Evolutionary conservation across 2,329 filamentous ascomycete species (phyloP), one percentile per base, ranked within the genome.

Genomic region (Setomelanomma holmii): DNA sequence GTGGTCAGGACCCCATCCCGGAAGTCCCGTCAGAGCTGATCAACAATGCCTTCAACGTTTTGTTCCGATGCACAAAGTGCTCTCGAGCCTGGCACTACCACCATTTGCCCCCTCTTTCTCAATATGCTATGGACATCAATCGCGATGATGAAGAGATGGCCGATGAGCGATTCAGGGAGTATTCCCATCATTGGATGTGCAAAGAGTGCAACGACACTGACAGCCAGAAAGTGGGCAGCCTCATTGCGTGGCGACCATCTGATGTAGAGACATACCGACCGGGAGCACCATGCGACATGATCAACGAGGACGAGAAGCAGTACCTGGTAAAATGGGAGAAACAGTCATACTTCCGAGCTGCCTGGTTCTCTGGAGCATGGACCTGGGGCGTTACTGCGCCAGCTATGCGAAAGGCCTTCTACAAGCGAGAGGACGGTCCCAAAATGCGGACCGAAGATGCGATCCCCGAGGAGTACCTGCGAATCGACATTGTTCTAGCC

Each of bases 311-410:
- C 48, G 81, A 89, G n/a, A 93, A 93, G 60, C 91, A 97, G 62
- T 99, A 98, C 67, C 83, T 99, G 2, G 78, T 99, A 63, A 96
- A 95, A 70, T 98, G 93, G 91, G 86, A 89, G 39, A 80, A 81
- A 0, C 82, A 85, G 49, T 96, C 93, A 0, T 96, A 97, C 67
- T 89, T 87, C 57, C 88, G 90, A 59, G 91, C 90, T 46, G 82
- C 80, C 5, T 99, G 96, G 95, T 89, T 91, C 82, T 86, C 91
- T 8, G 95, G 93, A 11, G 82, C 89, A 14, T 99, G 95, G 95
- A 83, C 96, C 1, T 93, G 85, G 80, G 91, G 92, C 5, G 81
- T 89, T 8, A 84, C 85, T 14, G 77, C 82, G 11, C 64, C 75
- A 3, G 51, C 72, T 0, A 96, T 90, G 86, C 86, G 91, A 14